Conservation (phyloP, 2,329 filamentous ascomycete genomes). For the Scopulariopsis brevicaulis region DNA sequence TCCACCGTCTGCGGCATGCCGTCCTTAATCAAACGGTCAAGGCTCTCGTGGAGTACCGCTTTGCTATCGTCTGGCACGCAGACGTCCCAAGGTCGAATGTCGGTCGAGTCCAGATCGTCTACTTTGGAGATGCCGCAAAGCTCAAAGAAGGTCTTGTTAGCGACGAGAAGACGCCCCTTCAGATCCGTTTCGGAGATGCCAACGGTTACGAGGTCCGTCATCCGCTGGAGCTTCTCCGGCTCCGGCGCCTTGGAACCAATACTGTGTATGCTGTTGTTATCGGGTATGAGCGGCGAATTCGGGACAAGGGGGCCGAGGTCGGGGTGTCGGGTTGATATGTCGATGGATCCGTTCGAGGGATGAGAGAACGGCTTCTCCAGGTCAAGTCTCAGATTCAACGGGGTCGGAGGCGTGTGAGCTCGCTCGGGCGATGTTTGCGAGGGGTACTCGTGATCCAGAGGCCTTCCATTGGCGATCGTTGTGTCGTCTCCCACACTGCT, state of each 20-base stretch:
- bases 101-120: slow-evolving; percentile 19
- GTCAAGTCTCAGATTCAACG: neutral
- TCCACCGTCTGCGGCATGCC: slow-evolving; percentile 33
- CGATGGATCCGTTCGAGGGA: neutral
- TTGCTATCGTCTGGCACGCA: slow-evolving; percentile 34
- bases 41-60: slow-evolving; percentile 23
- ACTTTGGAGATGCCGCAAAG: slow-evolving; percentile 35
- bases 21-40: slow-evolving; percentile 25
- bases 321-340: neutral
- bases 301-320: neutral
- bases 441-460: neutral
- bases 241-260: slow-evolving; percentile 27
- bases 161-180: slow-evolving; percentile 35
- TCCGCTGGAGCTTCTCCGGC: slow-evolving; percentile 39
- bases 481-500: neutral
- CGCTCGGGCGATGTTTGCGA: neutral
- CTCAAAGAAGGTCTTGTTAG: slow-evolving; percentile 42
- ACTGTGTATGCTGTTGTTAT: neutral
- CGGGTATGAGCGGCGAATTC: neutral
- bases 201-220: slow-evolving; percentile 41
- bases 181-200: slow-evolving; percentile 43
- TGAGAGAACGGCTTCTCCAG: neutral
- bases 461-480: slow-evolving; percentile 9
- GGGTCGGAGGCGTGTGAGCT: neutral
- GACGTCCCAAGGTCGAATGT: slow-evolving; percentile 30